phyloP scores from a whole-genome alignment of 306 rosid species.

The Pterocarpus macrocarpus region DNA sequence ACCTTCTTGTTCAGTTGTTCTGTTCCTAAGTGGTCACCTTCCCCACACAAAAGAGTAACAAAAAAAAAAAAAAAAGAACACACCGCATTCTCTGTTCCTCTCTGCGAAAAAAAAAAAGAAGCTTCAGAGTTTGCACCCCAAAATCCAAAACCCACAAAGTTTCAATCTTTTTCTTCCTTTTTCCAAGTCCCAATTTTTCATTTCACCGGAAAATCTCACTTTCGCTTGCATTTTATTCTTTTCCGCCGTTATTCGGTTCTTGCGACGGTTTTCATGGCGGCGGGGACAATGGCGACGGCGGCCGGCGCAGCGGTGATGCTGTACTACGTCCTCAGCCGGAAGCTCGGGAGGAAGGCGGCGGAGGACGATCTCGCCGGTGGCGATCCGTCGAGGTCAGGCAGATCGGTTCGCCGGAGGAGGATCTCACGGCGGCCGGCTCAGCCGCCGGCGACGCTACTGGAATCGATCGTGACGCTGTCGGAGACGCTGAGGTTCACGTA shows the following conservation, averaged over 20 bases:
- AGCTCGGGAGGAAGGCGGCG: slow-evolving; percentile 48
- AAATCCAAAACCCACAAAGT: slow-evolving; percentile 9
- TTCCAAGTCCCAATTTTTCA: slow-evolving; percentile 1
- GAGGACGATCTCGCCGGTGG: slow-evolving; percentile 58
- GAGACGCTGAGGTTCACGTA: slow-evolving; percentile 93
- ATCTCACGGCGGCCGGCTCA: slow-evolving; percentile 91
- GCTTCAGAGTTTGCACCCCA: slow-evolving; percentile 24
- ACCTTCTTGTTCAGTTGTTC: slow-evolving; percentile 36
- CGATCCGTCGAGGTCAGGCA: slow-evolving; percentile 63
- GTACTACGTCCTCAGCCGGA: slow-evolving; percentile 68
- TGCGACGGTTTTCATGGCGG: slow-evolving; percentile 66
- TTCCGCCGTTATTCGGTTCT: neutral
- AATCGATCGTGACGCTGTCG: slow-evolving; percentile 78
- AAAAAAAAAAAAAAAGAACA: neutral
- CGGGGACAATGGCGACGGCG: slow-evolving; percentile 93
- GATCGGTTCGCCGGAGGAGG: slow-evolving; percentile 71
- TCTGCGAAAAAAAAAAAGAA: neutral
- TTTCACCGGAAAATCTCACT: neutral
- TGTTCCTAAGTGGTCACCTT: slow-evolving; percentile 34
- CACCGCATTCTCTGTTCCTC: slow-evolving; percentile 31
- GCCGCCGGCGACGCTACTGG: slow-evolving; percentile 90
- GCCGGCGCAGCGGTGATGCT: slow-evolving; percentile 89
- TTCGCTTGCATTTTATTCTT: neutral
- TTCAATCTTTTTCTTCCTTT: neutral
- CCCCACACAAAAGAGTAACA: slow-evolving; percentile 18